Evolutionary conservation across 2,329 filamentous ascomycete genomes (phyloP).

Genomic region (Teratosphaeria nubilosa): DNA sequence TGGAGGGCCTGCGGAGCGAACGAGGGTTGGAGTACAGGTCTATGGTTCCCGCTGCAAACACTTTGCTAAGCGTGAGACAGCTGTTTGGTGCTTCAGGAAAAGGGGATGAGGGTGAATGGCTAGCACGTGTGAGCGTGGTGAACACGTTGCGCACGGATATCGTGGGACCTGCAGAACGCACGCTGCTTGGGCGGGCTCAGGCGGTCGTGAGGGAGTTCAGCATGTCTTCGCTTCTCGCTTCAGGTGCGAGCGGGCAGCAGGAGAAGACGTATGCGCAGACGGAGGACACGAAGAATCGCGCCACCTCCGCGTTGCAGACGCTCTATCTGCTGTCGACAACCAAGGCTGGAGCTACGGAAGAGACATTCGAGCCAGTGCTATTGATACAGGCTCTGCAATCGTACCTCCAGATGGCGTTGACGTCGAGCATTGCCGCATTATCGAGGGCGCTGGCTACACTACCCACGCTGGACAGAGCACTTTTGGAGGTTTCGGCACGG

Average conservation of each 20-base stretch:
- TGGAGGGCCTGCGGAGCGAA: conserved; percentile 44
- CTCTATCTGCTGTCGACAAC: conserved; percentile 66
- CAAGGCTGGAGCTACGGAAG: conserved; percentile 29
- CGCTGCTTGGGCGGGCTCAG: conserved; percentile 63
- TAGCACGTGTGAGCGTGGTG: conserved; percentile 64
- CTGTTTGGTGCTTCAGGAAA: conserved; percentile 56
- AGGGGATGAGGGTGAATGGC: conserved; percentile 64
- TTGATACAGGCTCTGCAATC: conserved; percentile 68
- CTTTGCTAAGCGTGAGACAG: conserved; percentile 64
- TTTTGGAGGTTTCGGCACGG: conserved; percentile 69
- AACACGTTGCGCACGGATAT: conserved; percentile 61
- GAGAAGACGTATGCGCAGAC: conserved; percentile 45
- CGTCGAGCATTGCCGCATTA: conserved; percentile 65
- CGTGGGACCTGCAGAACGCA: conserved; percentile 61
- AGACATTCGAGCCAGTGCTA: conserved; percentile 53
- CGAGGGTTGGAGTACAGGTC: conserved; percentile 47
- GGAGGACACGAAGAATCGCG: conserved; percentile 65
- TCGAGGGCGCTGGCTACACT: conserved; percentile 68
- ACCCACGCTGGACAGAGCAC: conserved; percentile 68
- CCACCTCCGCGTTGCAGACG: conserved; percentile 62
- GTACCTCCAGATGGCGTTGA: conserved; percentile 72
- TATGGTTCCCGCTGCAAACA: conserved; percentile 72
- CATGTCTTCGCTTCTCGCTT: conserved; percentile 44
- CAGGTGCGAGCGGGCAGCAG: conserved; percentile 6
- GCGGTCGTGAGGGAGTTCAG: conserved; percentile 77